Evolutionary conservation across 257 asterid species (phyloP), one percentile per base, ranked within the genome.

Genomic region (Cordia subcordata): DNA sequence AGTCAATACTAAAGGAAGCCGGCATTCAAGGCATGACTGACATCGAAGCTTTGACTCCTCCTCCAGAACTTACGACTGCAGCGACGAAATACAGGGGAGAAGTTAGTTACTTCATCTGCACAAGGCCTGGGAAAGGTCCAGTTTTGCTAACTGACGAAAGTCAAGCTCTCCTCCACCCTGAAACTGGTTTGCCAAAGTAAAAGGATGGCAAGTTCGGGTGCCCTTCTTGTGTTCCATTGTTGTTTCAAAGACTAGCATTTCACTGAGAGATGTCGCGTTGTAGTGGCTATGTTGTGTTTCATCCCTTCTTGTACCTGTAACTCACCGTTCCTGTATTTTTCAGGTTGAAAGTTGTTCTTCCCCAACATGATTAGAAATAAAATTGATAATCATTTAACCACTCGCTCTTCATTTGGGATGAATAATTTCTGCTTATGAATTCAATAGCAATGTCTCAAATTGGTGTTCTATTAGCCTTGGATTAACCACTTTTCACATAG

Each of bases 181-280:
- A 78, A 69, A 84, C 94, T 6, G 97, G 99, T 35, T 23, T 86
- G 56, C 99, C 97, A 22, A 86, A 86, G 84, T 88, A 73, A 86
- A 68, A 35, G n/a, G 6, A 12, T 62, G 55, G 60, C 58, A 50
- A 39, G 33, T 67, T 55, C 12, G 4, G 16, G 55, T 21, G 60
- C 15, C 19, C 4, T 53, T 38, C 4, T 27, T 27, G 35, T 27
- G 35, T 27, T 27, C 35, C 35, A 27, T 27, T 1, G 35, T 27
- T 27, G n/a, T n/a, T n/a, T n/a, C 35, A 1, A 27, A 27, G 35
- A 3, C 6, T 27, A 27, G 35, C 6, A 27, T 27, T 3, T 27
- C 35, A 27, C 6, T 27, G 3, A 27, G 3, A 27, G 35, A 27
- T 27, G 35, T 27, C 6, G 35, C 35, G 4, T 21, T 3, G 37